Base-by-base conservation (phyloP, 305 asterid species). In the Plantago rigida region DNA sequence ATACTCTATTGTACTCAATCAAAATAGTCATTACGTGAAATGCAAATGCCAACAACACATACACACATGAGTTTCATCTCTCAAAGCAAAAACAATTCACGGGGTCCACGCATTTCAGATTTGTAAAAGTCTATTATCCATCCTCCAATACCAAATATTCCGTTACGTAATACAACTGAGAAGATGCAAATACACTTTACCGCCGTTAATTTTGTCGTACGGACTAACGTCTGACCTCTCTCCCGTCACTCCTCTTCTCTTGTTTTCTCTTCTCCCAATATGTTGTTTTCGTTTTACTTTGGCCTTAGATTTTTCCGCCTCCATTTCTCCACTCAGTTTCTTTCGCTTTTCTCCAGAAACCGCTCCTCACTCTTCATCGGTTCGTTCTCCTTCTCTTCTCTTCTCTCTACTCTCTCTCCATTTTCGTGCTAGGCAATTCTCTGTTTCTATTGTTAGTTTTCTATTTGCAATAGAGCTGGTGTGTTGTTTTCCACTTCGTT, bases 241-340 rank as follows among this genome's bases (percentile, higher is more conserved):
- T 70, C 59, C 73, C 72, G 78, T 74, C 76, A 65, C 58, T 69
- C 48, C 19, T 60, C 76, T 60, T 34, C 74, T 60, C 76, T 60
- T 34, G n/a, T n/a, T n/a, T n/a, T n/a, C 22, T 60, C 76, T 60
- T 34, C 74, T 47, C 66, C 56, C 52, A 60, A 56, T 60, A 63
- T 72, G 58, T 70, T 31, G 7, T 31, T 31, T 31, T 31, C 7
- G 2, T 31, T 31, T 31, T 31, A 1, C 39, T 24, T 2, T 3
- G 59, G 52, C 56, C 70, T 64, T 52, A 50, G 55, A 45, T 48
- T 22, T 29, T 63, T 51, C 79, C 78, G 76, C 83, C 83, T 67
- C 82, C 76, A 60, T 66, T 78, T 71, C 53, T 29, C 12, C 51
- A 45, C 70, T 26, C 10, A 48, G 31, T 41, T 24, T 55, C 62